A percentile compares a stretch with the other conserved stretches of the same genome.
These are phyloP conservation scores for Cyclostephanos tholiformis DNA, from an alignment of 108 stramenopile species.

Conservation along the genomic window DNA sequence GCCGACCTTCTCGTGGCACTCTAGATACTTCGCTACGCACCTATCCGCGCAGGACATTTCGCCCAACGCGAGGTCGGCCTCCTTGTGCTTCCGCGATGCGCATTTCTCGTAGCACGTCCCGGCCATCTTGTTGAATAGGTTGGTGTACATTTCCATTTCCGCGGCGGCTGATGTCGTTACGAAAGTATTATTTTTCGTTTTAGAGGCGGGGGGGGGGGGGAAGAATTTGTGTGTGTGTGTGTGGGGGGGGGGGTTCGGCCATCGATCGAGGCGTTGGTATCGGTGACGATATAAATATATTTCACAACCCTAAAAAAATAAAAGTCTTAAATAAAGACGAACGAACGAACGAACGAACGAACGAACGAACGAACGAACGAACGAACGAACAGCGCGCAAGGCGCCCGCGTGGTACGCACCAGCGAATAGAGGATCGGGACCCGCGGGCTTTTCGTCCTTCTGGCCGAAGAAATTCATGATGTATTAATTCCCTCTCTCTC, in stretches of 20 bases:
- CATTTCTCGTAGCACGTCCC: slow-evolving; percentile 93
- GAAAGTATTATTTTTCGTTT: no score
- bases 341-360: no score
- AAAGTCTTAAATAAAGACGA: no score
- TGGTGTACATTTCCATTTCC: slow-evolving; percentile 97
- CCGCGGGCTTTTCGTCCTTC: slow-evolving; percentile 25
- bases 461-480: slow-evolving; percentile 16
- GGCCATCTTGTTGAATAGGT: slow-evolving; percentile 94
- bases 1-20: slow-evolving; percentile 90
- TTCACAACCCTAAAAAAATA: no score
- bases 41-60: slow-evolving; percentile 97
- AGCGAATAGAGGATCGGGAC: slow-evolving; percentile 23
- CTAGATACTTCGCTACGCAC: slow-evolving; percentile 94
- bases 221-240: no score
- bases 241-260: no score
- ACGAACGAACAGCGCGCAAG: background rate
- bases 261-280: no score
- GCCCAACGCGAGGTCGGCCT: slow-evolving; percentile 90
- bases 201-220: no score
- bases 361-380: background rate
- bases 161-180: slow-evolving; percentile 72
- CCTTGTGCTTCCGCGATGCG: slow-evolving; percentile 82
- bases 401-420: slow-evolving; percentile 1
- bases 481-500: background rate
- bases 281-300: no score